Base-by-base conservation (phyloP, 1,284 basidiomycete species). In the Trametes polyzona region DNA sequence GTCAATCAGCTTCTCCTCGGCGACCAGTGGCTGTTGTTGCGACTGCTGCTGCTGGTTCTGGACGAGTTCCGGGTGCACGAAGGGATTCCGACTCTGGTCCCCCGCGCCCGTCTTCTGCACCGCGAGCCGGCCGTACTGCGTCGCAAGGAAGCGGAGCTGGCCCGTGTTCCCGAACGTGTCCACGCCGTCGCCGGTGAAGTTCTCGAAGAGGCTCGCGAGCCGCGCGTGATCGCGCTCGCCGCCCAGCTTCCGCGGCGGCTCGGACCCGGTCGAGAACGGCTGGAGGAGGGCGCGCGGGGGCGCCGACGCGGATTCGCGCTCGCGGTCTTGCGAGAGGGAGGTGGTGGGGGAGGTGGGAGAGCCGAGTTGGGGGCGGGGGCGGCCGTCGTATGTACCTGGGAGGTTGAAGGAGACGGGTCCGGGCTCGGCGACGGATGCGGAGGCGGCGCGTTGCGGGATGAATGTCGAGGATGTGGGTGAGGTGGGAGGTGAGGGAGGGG, bases 211-310 rank as follows among this genome's bases (percentile, higher is more conserved):
- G 52, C 35, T 61, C 55, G 63, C 71, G 29, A 65, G 68, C 48
- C 44, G 26, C 35, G 84, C 72, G 71, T 95, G 86, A 65, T 90
- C 84, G 53, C 85, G 83, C 63, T 85, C 83, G 1, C 65, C 71
- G 68, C 55, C 71, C 58, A 33, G 27, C 50, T 70, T 63, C 54
- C 63, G 69, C 48, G 43, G 58, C 57, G 65, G 40, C 63, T 48
- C 43, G 12, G 48, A 59, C 27, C 61, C 63, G 40, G 67, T 67
- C 35, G 65, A 55, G 57, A 57, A 70, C 24, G 64, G 65, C 29
- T 66, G 66, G 29, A 66, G 72, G 9, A 76, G 73, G 4, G 60
- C n/a, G 21, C 43, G 35, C 1, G 59, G 58, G 1, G 59, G 43
- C 36, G 55, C 56, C 19, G 47, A 56, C 47, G 54, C 47, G 1